Percentiles rank a stretch among this genome's conserved stretches.
phyloP scores from a whole-genome alignment of 768 basidiomycete genomes.

The Tylopilus plumbeoviolaceoides region DNA sequence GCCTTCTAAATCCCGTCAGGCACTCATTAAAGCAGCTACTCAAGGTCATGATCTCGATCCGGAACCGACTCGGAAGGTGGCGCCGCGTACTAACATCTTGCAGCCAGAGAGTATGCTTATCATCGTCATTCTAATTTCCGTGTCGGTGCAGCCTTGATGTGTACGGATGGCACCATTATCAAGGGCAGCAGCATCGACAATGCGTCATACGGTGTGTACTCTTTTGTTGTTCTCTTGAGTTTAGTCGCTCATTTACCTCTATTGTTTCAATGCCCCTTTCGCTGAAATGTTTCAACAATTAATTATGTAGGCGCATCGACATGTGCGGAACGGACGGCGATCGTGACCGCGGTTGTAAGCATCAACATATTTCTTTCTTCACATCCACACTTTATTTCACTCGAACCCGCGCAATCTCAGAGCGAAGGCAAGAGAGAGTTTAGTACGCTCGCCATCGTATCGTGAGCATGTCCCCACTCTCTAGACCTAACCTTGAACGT shows the following conservation, averaged over 20 bases:
- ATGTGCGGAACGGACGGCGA: slow-evolving; percentile 88
- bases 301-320: slow-evolving; percentile 69
- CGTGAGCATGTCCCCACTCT: slow-evolving; percentile 44
- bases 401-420: slow-evolving; percentile 34
- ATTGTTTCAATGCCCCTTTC: neutral
- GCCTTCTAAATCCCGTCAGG: slow-evolving; percentile 41
- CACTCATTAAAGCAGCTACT: slow-evolving; percentile 54
- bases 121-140: slow-evolving; percentile 85
- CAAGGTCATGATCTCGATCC: slow-evolving; percentile 41
- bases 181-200: slow-evolving; percentile 92
- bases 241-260: neutral
- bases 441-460: slow-evolving; percentile 69
- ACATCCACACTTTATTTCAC: neutral
- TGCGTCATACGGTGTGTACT: slow-evolving; percentile 71
- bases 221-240: neutral
- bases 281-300: neutral
- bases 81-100: neutral
- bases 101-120: slow-evolving; percentile 66
- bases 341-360: slow-evolving; percentile 86
- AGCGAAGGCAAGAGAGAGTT: slow-evolving; percentile 74
- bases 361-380: neutral
- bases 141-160: slow-evolving; percentile 83
- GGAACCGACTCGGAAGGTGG: neutral
- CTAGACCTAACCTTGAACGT: neutral
- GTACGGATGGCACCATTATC: slow-evolving; percentile 64